Evolutionary conservation across 1,139 yeast species (phyloP).

Genomic region (Blastobotrys petasosporus): DNA sequence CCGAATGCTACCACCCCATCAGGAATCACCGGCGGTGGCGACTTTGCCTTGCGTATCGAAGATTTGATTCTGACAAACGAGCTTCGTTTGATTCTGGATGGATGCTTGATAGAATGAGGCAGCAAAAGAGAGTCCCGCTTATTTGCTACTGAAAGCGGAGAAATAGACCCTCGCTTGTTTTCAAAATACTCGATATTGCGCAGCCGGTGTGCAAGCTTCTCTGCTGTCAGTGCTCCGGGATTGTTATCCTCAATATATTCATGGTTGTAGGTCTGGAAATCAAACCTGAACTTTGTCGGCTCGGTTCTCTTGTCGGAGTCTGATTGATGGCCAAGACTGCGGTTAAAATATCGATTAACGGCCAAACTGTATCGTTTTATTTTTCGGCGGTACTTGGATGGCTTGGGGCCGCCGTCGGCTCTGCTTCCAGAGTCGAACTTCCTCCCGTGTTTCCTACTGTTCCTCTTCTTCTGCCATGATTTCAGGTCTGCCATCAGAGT

Average conservation of each 20-base stretch:
- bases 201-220: not conserved
- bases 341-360: not conserved
- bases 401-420: not conserved
- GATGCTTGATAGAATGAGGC: slow-evolving; percentile 1
- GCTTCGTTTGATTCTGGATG: slow-evolving; percentile 3
- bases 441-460: not conserved
- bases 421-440: not conserved
- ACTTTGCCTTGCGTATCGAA: not conserved
- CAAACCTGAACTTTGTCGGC: slow-evolving; percentile 4
- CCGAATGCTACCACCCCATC: slow-evolving; percentile 15
- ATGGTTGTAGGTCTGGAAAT: slow-evolving; percentile 10
- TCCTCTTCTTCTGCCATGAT: slow-evolving; percentile 9
- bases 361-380: slow-evolving; percentile 1
- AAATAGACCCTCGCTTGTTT: not conserved
- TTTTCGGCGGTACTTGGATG: not conserved
- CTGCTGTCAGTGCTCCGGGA: not conserved
- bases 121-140: slow-evolving; percentile 7
- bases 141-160: not conserved
- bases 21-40: slow-evolving; percentile 8
- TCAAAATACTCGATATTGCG: not conserved
- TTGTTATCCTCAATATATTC: not conserved
- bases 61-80: not conserved
- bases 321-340: not conserved
- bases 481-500: slow-evolving; percentile 3
- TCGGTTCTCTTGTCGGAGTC: not conserved